Percentiles rank a stretch among this genome's conserved stretches.
These are phyloP conservation scores for Parmelia sp. DNA, from an alignment of 495 filamentous ascomycete genomes.

Conservation along the genomic window DNA sequence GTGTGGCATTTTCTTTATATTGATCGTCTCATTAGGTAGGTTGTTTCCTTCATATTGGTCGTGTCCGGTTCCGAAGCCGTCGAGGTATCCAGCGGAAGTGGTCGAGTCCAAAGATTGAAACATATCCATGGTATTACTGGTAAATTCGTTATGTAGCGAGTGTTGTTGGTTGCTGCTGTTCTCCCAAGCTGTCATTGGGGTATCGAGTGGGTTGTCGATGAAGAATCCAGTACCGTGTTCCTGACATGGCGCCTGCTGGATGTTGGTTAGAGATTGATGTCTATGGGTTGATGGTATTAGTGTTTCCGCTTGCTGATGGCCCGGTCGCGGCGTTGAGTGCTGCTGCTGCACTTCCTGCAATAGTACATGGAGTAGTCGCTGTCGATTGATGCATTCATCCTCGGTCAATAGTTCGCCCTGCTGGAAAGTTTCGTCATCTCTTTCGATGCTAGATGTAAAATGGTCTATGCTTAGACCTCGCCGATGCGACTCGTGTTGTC, in stretches of 20 bases:
- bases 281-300: conserved; percentile 14
- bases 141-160: conserved; percentile 30
- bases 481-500: conserved; percentile 8
- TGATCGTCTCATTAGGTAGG: conserved; percentile 12
- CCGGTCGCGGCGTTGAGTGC: conserved; percentile 56
- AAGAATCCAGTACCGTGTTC: conserved; percentile 13
- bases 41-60: conserved; percentile 13
- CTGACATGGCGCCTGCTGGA: conserved; percentile 15
- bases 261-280: conserved; percentile 31
- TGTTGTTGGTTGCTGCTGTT: conserved; percentile 22
- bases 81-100: conserved; percentile 24
- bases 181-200: conserved; percentile 9
- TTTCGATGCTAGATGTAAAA: conserved; percentile 52
- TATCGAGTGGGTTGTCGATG: neutral
- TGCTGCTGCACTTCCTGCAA: conserved; percentile 74
- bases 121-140: conserved; percentile 28
- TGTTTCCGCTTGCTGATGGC: conserved; percentile 29
- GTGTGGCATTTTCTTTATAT: neutral
- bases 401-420: conserved; percentile 29
- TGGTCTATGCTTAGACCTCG: conserved; percentile 35
- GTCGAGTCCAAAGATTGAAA: conserved; percentile 16
- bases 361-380: conserved; percentile 27
- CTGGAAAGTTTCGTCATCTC: conserved; percentile 35
- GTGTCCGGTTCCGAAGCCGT: conserved; percentile 22
- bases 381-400: conserved; percentile 14